phyloP scores from a whole-genome alignment of 805 yeast genomes.

The Yamadazyma kitorensis region DNA sequence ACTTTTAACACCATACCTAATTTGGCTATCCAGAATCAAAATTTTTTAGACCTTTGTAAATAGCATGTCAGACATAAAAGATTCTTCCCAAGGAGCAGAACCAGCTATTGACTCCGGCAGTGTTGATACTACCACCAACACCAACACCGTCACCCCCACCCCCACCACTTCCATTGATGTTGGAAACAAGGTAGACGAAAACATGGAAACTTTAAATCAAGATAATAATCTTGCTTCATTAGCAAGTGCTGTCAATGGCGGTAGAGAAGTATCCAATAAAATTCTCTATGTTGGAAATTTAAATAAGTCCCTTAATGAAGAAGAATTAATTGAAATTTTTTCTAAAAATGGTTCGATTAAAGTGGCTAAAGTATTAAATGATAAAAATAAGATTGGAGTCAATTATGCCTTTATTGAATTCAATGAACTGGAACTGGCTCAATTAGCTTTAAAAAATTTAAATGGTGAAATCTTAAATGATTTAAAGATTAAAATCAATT shows the following conservation, averaged over 20 bases:
- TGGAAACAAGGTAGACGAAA: no score
- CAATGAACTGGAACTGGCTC: constrained; percentile 55
- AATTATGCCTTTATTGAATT: constrained; percentile 86
- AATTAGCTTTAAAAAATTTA: constrained; percentile 56
- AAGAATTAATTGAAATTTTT: constrained; percentile 58
- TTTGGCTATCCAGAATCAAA: no score
- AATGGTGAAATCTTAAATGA: constrained; percentile 58
- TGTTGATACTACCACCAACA: no score
- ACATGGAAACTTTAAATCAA: no score
- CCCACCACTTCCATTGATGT: no score
- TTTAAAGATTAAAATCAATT: constrained; percentile 61
- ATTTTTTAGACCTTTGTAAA: no score
- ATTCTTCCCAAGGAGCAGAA: no score
- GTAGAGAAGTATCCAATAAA: constrained; percentile 72
- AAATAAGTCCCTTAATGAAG: constrained; percentile 63
- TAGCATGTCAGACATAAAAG: no score
- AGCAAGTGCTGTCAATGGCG: constrained; percentile 79
- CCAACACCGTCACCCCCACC: no score
- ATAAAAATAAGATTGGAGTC: constrained; percentile 68
- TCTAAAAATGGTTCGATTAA: constrained; percentile 58
- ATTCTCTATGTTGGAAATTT: constrained; percentile 78
- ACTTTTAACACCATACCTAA: no score
- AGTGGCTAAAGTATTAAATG: constrained; percentile 68
- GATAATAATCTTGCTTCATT: constrained; percentile 36
- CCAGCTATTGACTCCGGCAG: no score